phyloP scores from a whole-genome alignment of 805 yeast species.

The Saitoella complicata region DNA sequence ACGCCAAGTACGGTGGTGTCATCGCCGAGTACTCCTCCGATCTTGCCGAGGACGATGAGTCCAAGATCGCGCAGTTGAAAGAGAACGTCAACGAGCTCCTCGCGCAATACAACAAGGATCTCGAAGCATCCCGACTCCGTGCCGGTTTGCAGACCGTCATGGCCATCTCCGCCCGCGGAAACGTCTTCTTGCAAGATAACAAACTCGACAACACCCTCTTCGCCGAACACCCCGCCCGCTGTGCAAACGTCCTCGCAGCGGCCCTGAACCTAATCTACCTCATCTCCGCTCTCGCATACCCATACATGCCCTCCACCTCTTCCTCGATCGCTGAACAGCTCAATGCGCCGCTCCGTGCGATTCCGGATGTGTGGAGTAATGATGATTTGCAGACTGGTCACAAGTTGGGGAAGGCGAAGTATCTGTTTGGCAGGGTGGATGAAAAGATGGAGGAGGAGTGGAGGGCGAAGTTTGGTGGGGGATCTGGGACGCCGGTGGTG shows the following conservation, averaged over 20 bases:
- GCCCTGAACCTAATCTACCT: slow-evolving; percentile 79
- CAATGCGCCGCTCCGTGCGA: slow-evolving; percentile 64
- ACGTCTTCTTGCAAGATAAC: slow-evolving; percentile 88
- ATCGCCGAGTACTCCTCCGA: slow-evolving; percentile 49
- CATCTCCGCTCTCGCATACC: slow-evolving; percentile 65
- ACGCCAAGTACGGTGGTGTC: slow-evolving; percentile 82
- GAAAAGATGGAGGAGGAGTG: slow-evolving; percentile 74
- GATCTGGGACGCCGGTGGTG: slow-evolving; percentile 25
- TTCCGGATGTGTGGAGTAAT: slow-evolving; percentile 53
- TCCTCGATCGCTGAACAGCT: slow-evolving; percentile 57
- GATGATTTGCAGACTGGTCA: slow-evolving; percentile 63
- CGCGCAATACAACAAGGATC: slow-evolving; percentile 42
- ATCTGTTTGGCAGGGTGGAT: slow-evolving; percentile 82
- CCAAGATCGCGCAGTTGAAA: slow-evolving; percentile 22
- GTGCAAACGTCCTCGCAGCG: slow-evolving; percentile 85
- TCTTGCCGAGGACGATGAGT: slow-evolving; percentile 32
- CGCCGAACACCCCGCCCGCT: slow-evolving; percentile 54
- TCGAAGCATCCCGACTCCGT: slow-evolving; percentile 70
- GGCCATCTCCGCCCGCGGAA: slow-evolving; percentile 85
- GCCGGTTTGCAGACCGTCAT: slow-evolving; percentile 84
- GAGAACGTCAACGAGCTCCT: slow-evolving; percentile 50
- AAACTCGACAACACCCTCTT: slow-evolving; percentile 80
- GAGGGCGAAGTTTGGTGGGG: slow-evolving; percentile 77
- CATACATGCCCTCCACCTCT: slow-evolving; percentile 81
- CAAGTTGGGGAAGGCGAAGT: slow-evolving; percentile 77